These are phyloP conservation scores for Syzygium aqueum DNA, from an alignment of 345 rosid species.

Conservation along the genomic window DNA sequence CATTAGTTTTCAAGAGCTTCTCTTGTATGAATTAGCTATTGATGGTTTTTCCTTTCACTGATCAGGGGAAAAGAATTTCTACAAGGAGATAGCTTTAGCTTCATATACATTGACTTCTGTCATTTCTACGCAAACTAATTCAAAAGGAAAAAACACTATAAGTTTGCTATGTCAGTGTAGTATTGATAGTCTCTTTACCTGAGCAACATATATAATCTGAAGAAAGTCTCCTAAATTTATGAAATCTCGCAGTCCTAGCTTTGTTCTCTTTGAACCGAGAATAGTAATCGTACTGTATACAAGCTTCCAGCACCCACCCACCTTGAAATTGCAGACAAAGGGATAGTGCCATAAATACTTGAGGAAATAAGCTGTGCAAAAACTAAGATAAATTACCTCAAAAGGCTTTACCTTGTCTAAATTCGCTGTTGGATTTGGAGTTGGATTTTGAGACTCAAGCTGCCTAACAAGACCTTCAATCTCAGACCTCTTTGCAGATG, in stretches of 20 bases:
- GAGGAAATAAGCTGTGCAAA: neutral
- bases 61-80: neutral
- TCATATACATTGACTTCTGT: neutral
- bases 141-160: neutral
- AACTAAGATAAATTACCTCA: neutral
- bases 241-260: conserved; percentile 79
- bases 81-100: neutral
- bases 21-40: neutral
- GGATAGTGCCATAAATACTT: neutral
- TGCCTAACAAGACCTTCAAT: conserved; percentile 49
- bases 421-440: conserved; percentile 55
- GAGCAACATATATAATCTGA: conserved; percentile 59
- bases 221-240: conserved; percentile 67
- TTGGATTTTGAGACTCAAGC: conserved; percentile 76
- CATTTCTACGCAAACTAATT: neutral
- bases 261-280: conserved; percentile 72
- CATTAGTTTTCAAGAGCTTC: neutral
- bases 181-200: conserved; percentile 29
- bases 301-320: conserved; percentile 75
- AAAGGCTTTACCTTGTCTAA: conserved; percentile 39
- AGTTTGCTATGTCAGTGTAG: neutral
- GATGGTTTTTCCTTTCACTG: neutral
- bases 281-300: conserved; percentile 73
- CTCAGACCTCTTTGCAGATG: conserved; percentile 56
- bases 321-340: conserved; percentile 24